phyloP scores from a whole-genome alignment of 202 grass and related monocot genomes.

The Musa balbisiana region DNA sequence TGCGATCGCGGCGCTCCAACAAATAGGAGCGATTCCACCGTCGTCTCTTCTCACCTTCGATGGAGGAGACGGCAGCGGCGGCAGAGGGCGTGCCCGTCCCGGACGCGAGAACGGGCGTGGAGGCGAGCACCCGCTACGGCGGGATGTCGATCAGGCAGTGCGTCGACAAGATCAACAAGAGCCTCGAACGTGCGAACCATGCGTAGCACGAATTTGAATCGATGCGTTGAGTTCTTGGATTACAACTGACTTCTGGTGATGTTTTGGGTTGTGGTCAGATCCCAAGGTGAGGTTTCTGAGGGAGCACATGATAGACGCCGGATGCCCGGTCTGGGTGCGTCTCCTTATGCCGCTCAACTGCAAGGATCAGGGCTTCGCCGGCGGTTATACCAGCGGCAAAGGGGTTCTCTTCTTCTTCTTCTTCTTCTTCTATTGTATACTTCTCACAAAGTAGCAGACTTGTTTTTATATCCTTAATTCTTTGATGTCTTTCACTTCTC shows the following conservation, averaged over 20 bases:
- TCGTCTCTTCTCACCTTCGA: background rate
- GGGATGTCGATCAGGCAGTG: constrained; percentile 51
- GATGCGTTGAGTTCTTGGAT: background rate
- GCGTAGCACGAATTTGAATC: background rate
- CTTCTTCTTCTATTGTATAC: background rate
- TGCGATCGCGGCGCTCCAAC: background rate
- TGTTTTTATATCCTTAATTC: background rate
- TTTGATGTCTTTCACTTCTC: no score
- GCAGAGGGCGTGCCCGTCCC: constrained; percentile 8
- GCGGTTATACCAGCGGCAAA: constrained; percentile 28
- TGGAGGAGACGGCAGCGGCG: background rate
- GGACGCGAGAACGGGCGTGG: constrained; percentile 15
- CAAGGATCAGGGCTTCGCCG: constrained; percentile 16
- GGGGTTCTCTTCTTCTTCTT: constrained; percentile 46
- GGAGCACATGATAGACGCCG: constrained; percentile 64
- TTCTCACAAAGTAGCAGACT: background rate
- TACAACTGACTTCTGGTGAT: background rate
- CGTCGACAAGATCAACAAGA: constrained; percentile 39
- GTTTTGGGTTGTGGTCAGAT: constrained; percentile 35
- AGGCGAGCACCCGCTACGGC: background rate
- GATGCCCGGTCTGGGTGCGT: constrained; percentile 44
- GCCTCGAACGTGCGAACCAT: constrained; percentile 33
- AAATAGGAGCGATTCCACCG: background rate
- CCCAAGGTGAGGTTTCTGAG: constrained; percentile 70
- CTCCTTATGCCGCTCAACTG: constrained; percentile 42